A percentile compares a stretch with the other conserved stretches of the same genome.
Evolutionary conservation across 768 basidiomycete genomes (phyloP).

Genomic region (Rhodotorula diobovata): DNA sequence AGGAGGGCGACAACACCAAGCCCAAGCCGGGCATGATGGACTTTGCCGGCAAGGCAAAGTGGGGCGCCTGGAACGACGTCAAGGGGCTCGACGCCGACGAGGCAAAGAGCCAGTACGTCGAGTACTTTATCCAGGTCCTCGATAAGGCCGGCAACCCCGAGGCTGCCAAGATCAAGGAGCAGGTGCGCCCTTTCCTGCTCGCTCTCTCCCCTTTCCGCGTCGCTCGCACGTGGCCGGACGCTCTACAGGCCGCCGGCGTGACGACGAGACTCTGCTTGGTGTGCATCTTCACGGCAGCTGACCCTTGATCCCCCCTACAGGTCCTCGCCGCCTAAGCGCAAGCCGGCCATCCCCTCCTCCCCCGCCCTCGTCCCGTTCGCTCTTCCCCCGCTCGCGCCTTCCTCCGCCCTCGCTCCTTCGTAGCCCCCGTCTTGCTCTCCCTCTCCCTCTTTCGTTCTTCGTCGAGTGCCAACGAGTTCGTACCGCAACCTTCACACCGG

Average conservation of each 20-base stretch:
- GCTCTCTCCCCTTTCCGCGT: not conserved
- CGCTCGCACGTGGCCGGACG: no score
- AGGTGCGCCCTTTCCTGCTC: constrained; percentile 49
- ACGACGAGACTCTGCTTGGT: no score
- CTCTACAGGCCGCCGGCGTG: no score
- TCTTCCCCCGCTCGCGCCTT: not conserved
- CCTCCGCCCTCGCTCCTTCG: not conserved
- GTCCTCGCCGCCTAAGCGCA: not conserved
- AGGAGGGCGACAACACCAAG: constrained; percentile 35
- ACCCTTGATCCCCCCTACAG: not conserved
- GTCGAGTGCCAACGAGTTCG: no score
- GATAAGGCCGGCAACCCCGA: constrained; percentile 55
- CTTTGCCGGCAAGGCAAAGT: constrained; percentile 84
- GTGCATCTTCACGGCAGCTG: no score
- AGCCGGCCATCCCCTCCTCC: no score
- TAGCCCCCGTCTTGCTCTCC: no score
- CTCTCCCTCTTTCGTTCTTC: not conserved
- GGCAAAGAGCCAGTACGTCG: constrained; percentile 68
- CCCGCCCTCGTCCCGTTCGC: no score
- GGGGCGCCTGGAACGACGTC: constrained; percentile 73
- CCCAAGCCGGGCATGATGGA: constrained; percentile 62
- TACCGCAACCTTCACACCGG: no score
- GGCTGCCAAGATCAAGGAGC: constrained; percentile 56
- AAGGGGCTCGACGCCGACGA: constrained; percentile 70
- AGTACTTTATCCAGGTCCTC: constrained; percentile 64